Evolutionary conservation across 495 filamentous ascomycete species (phyloP).

Genomic region (Neurospora africana): DNA sequence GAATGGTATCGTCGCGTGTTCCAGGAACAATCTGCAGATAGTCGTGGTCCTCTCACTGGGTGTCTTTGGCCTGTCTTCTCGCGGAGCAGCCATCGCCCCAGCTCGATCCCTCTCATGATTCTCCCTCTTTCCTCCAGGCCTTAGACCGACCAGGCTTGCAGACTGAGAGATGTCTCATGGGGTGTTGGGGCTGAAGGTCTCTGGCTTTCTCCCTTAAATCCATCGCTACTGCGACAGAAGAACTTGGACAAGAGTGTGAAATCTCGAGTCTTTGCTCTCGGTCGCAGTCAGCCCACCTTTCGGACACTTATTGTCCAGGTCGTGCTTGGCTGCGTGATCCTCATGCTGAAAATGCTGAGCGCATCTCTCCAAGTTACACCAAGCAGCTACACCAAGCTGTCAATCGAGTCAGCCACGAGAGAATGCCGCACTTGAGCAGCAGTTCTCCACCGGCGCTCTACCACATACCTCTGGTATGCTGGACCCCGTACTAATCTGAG

Average conservation of each 20-base stretch:
- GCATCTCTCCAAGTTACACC: constrained; percentile 23
- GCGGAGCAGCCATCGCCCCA: constrained; percentile 40
- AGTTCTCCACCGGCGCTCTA: constrained; percentile 84
- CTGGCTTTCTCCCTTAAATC: constrained; percentile 69
- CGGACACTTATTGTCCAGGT: constrained; percentile 2
- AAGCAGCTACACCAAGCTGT: constrained; percentile 22
- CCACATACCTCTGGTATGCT: constrained; percentile 47
- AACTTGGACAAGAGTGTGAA: constrained; percentile 1
- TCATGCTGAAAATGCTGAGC: background rate
- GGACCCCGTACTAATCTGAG: constrained; percentile 58
- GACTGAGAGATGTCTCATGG: constrained; percentile 44
- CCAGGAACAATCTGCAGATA: constrained; percentile 43
- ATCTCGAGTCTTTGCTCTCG: constrained; percentile 15
- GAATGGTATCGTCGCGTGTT: constrained; percentile 45
- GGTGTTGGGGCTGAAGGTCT: constrained; percentile 72
- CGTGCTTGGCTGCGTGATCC: background rate
- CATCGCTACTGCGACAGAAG: constrained; percentile 53
- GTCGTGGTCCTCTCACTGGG: constrained; percentile 74
- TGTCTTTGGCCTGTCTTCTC: constrained; percentile 28
- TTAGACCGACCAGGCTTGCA: constrained; percentile 30
- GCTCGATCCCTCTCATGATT: constrained; percentile 67
- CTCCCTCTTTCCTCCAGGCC: constrained; percentile 43
- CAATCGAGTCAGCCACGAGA: constrained; percentile 72
- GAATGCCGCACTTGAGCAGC: constrained; percentile 82
- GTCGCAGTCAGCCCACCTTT: background rate